Conservation (phyloP, 768 basidiomycete genomes). For the Astraeus odoratus region DNA sequence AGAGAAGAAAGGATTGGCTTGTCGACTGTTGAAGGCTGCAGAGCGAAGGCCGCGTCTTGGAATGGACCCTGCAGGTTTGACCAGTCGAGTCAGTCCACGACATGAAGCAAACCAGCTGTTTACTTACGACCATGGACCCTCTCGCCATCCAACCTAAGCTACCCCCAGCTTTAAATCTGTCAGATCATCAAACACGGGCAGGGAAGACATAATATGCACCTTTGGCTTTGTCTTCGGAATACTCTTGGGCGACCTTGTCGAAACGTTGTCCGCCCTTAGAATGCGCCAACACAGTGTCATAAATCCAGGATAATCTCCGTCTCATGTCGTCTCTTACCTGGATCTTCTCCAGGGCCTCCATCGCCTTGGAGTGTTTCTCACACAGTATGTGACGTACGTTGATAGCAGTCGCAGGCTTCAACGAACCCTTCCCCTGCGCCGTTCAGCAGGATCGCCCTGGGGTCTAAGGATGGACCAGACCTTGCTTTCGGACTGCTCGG, state of each 20-base stretch:
- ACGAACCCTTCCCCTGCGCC: slow-evolving; percentile 43
- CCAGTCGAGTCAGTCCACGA: slow-evolving; percentile 3
- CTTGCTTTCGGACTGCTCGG: slow-evolving; percentile 19
- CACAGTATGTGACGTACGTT: slow-evolving; percentile 87
- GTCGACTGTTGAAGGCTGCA: slow-evolving; percentile 73
- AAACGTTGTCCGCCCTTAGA: slow-evolving; percentile 75
- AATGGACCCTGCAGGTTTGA: slow-evolving; percentile 48
- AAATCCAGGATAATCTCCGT: neutral
- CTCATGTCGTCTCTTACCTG: slow-evolving; percentile 41
- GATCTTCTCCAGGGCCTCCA: slow-evolving; percentile 73
- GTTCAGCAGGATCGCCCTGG: neutral
- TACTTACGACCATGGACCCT: slow-evolving; percentile 76
- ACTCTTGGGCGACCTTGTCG: slow-evolving; percentile 85
- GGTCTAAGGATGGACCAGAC: slow-evolving; percentile 9
- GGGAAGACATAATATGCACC: slow-evolving; percentile 30
- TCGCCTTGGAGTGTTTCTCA: slow-evolving; percentile 78
- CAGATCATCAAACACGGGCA: slow-evolving; percentile 1
- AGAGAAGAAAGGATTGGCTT: slow-evolving; percentile 66
- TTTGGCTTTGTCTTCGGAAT: slow-evolving; percentile 89
- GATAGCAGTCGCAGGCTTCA: slow-evolving; percentile 76
- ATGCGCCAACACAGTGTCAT: neutral
- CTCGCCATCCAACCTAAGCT: slow-evolving; percentile 83
- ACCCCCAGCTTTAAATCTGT: slow-evolving; percentile 54
- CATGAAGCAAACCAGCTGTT: neutral
- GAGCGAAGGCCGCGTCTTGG: slow-evolving; percentile 83